phyloP scores from a whole-genome alignment of 352 stramenopile species.

The Pythium myriotylum region DNA sequence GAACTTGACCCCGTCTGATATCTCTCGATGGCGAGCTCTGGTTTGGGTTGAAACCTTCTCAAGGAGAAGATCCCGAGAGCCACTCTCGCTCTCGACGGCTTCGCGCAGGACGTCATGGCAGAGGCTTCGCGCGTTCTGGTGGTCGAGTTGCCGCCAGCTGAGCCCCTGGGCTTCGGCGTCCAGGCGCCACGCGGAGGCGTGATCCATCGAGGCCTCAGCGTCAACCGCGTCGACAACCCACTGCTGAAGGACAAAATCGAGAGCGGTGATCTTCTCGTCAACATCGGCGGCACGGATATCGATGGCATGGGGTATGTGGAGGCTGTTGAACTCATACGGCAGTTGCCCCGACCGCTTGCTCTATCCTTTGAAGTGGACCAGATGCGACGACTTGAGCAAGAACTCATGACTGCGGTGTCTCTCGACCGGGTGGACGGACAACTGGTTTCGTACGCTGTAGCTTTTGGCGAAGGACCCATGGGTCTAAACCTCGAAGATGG shows the following conservation, averaged over 20 bases:
- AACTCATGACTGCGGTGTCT: conserved; percentile 65
- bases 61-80: no score
- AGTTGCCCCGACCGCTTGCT: conserved; percentile 73
- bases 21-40: no score
- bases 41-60: no score
- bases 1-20: no score
- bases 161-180: conserved; percentile 86
- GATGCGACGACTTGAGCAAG: conserved; percentile 55
- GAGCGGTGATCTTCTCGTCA: conserved; percentile 80
- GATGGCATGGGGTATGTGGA: conserved; percentile 83
- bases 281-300: conserved; percentile 75
- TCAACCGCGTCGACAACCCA: conserved; percentile 89
- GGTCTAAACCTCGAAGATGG: conserved; percentile 83
- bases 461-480: conserved; percentile 86
- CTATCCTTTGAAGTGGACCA: conserved; percentile 87
- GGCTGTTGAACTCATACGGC: conserved; percentile 86
- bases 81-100: no score
- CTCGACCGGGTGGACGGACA: conserved; percentile 89
- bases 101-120: no score
- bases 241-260: conserved; percentile 82
- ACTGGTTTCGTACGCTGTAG: conserved; percentile 82
- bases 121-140: conserved; percentile 58
- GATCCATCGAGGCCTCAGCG: conserved; percentile 79
- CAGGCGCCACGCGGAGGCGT: conserved; percentile 83
- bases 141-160: conserved; percentile 81